phyloP scores from a whole-genome alignment of 23 red algal genomes.

The Gracilariopsis chorda region DNA sequence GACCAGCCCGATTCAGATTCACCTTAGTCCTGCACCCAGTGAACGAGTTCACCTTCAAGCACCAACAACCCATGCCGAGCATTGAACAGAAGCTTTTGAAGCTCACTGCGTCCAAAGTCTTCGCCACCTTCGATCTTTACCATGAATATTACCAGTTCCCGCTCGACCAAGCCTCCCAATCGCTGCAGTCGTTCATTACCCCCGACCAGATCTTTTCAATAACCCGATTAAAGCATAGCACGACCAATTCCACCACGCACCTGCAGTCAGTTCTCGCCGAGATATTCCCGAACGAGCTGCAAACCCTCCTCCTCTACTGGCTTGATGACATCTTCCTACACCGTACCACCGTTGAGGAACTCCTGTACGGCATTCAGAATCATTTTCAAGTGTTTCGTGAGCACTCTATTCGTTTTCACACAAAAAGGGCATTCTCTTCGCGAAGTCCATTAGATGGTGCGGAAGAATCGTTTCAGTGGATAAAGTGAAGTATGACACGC shows the following conservation, averaged over 20 bases:
- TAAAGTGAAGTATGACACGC: neutral
- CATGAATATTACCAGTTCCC: slow-evolving; percentile 9
- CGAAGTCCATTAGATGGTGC: neutral
- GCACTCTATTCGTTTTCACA: neutral
- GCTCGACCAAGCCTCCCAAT: neutral
- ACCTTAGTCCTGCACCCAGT: neutral
- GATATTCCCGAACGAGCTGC: neutral
- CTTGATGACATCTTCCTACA: neutral
- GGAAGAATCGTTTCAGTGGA: neutral
- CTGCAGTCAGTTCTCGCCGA: neutral
- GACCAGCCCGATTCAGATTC: neutral
- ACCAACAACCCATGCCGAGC: neutral
- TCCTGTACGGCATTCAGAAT: neutral
- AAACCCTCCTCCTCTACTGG: neutral
- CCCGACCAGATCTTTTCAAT: neutral
- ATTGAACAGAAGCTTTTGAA: neutral
- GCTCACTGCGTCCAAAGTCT: neutral
- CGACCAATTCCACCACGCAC: slow-evolving; percentile 1
- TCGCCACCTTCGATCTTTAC: neutral
- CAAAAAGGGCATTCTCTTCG: neutral
- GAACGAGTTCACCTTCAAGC: neutral
- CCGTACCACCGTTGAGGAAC: neutral
- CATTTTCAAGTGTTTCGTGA: neutral
- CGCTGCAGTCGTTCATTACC: slow-evolving; percentile 17
- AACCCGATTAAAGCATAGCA: neutral